A percentile compares a stretch with the other conserved stretches of the same genome.
phyloP scores from a whole-genome alignment of 2,329 filamentous ascomycete species.

The Ascocoryne sarcoides region DNA sequence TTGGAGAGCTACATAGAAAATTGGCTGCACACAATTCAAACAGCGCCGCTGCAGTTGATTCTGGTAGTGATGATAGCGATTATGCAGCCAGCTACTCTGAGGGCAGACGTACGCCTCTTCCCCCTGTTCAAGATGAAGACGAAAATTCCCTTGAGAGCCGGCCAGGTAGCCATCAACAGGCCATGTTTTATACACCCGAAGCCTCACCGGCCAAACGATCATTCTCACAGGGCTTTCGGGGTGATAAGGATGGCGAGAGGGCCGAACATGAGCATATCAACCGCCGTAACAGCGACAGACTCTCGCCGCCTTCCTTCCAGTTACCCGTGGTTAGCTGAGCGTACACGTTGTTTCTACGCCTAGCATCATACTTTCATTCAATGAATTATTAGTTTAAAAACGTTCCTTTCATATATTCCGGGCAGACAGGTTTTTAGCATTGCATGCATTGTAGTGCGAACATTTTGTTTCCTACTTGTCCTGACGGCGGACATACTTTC shows the following conservation, averaged over 20 bases:
- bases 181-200: slow-evolving; percentile 27
- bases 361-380: not conserved
- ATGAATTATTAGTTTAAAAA: not conserved
- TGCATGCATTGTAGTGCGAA: not conserved
- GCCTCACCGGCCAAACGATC: slow-evolving; percentile 5
- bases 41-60: slow-evolving; percentile 20
- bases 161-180: slow-evolving; percentile 17
- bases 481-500: not conserved
- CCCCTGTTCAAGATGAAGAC: slow-evolving; percentile 36
- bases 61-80: slow-evolving; percentile 49
- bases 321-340: not conserved
- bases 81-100: slow-evolving; percentile 52
- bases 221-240: not conserved
- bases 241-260: not conserved
- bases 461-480: not conserved
- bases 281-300: slow-evolving; percentile 6
- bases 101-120: slow-evolving; percentile 46
- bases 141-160: slow-evolving; percentile 13
- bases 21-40: slow-evolving; percentile 42
- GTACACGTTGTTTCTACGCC: too few relatives aligned
- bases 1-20: slow-evolving; percentile 54
- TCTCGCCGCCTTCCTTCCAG: not conserved
- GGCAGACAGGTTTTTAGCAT: not conserved
- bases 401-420: not conserved
- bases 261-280: not conserved